Evolutionary conservation across 768 basidiomycete species (phyloP), one percentile per base, ranked within the genome.

Genomic region (Mycena metata): DNA sequence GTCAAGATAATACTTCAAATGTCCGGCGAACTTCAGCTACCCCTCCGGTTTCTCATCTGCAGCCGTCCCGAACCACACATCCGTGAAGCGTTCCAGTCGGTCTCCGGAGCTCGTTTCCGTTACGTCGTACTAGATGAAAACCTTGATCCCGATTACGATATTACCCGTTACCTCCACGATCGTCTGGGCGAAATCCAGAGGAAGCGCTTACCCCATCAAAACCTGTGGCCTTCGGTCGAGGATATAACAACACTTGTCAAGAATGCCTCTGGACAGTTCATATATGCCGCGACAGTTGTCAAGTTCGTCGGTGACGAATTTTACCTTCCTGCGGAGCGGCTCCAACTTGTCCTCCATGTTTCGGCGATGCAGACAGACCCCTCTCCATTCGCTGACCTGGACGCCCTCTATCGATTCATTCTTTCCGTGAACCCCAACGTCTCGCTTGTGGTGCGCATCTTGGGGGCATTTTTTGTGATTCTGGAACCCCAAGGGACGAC

Each of bases 211-310:
- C 52, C 35, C 26, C 2, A 33, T 9, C 7, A n/a, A 12, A 3
- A 21, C 33, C 33, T n/a, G 11, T 72, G 71, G 71, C 63, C 72
- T 11, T 50, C 51, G 5, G 45, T 70, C 8, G 35, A 71, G 6
- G n/a, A n/a, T n/a, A n/a, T n/a, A n/a, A n/a, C n/a, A n/a, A 23
- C n/a, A 10, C 50, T 72, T n/a, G 70, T 77, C 10, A 33, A 61
- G 15, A 19, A n/a, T 2, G 43, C 43, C 19, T 45, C 39, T 15
- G 39, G 39, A 15, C 39, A 39, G 15, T 39, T 78, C 52, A 75
- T 77, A 19, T 76, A 76, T 55, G 70, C 77, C 2, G 33, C 76
- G 21, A 76, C 78, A 2, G 73, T 77, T 11, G 59, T 75, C 50
- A 74, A 74, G 49, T 78, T 74, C 42, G 70, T 79, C 10, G 75